phyloP scores from a whole-genome alignment of 495 filamentous ascomycete genomes.

The Penicillium turbatum region DNA sequence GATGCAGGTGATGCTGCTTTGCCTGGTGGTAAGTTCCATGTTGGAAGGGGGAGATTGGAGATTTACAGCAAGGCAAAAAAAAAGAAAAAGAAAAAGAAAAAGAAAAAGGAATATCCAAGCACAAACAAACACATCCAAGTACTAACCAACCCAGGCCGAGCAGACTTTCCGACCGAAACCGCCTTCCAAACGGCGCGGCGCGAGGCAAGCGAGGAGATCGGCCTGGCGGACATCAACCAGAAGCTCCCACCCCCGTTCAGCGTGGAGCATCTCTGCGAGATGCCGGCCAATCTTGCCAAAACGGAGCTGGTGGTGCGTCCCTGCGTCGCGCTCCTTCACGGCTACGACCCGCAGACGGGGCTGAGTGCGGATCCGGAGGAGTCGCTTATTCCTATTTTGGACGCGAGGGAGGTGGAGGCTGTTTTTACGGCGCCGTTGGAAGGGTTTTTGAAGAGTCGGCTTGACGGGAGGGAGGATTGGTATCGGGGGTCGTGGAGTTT shows the following conservation, averaged over 20 bases:
- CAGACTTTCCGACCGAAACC: conserved; percentile 45
- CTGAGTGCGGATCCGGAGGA: conserved; percentile 55
- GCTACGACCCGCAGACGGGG: conserved; percentile 41
- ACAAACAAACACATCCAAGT: background rate
- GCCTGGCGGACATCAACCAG: conserved; percentile 62
- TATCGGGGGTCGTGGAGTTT: background rate
- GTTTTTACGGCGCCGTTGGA: conserved; percentile 82
- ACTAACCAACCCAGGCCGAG: conserved; percentile 38
- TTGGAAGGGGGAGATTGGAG: background rate
- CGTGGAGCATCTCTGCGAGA: conserved; percentile 79
- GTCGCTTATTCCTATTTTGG: conserved; percentile 68
- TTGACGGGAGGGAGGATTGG: conserved; percentile 33
- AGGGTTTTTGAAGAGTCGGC: conserved; percentile 53
- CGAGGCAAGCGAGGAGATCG: conserved; percentile 89
- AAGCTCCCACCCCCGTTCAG: conserved; percentile 65
- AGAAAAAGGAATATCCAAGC: background rate
- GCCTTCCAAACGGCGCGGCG: conserved; percentile 74
- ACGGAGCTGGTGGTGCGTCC: conserved; percentile 80
- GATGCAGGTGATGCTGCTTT: conserved; percentile 79
- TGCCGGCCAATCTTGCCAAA: conserved; percentile 73
- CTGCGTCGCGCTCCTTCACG: conserved; percentile 77
- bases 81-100: background rate
- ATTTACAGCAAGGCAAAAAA: conserved; percentile 5
- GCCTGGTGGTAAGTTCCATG: conserved; percentile 69
- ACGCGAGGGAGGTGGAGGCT: conserved; percentile 84